These are phyloP conservation scores for Perkinsus olseni DNA, from an alignment of 169 alveolate species.

Conservation along the genomic window DNA sequence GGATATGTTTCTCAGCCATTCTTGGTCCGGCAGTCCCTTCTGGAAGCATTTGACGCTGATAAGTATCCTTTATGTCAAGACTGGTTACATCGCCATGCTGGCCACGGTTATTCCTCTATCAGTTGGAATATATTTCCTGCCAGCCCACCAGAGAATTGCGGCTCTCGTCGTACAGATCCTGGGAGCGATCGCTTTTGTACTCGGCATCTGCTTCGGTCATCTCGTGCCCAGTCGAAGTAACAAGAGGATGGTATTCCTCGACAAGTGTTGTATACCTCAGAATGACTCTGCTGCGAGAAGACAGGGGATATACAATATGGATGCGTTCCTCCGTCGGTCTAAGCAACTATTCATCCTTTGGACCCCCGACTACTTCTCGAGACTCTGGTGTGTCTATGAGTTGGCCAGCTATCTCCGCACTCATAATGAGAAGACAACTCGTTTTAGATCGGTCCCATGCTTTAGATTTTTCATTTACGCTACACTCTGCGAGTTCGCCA, in stretches of 20 bases:
- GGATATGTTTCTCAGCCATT: not conserved
- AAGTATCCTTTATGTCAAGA: not conserved
- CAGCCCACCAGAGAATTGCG: not conserved
- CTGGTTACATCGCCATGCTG: not conserved
- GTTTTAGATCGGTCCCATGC: too few species aligned
- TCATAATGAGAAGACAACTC: not conserved
- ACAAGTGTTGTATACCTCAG: not conserved
- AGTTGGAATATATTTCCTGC: not conserved
- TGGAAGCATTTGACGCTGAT: not conserved
- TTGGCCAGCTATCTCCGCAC: not conserved
- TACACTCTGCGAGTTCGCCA: too few species aligned
- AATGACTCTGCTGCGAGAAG: not conserved
- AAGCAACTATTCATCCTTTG: not conserved
- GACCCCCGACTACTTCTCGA: not conserved
- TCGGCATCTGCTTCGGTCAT: not conserved
- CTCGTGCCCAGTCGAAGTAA: not conserved
- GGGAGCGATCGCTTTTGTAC: not conserved
- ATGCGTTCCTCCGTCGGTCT: not conserved
- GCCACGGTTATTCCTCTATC: not conserved
- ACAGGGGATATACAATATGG: not conserved
- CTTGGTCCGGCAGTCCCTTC: not conserved
- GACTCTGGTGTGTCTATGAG: not conserved
- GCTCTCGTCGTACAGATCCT: not conserved
- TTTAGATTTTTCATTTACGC: too few species aligned
- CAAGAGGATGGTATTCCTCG: not conserved